Base-by-base conservation (phyloP, 2,329 filamentous ascomycete species). In the Aureobasidium subglaciale region DNA sequence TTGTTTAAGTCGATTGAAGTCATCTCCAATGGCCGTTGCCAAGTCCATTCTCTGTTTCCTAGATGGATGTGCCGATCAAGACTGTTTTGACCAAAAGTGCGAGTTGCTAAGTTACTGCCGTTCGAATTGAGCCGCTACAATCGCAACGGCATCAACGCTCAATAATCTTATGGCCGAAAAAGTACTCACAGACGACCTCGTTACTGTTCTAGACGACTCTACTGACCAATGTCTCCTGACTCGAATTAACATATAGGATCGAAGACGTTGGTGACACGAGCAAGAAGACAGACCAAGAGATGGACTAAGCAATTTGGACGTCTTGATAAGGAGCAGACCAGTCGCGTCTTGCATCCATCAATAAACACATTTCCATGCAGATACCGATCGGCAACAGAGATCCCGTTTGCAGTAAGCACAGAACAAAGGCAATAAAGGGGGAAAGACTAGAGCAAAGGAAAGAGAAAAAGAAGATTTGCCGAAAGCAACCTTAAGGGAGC, bases 1-100 rank as follows among this genome's bases (percentile, higher is more conserved):
- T 38, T 46, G 32, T 46, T 24, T n/a, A 41, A 55, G 40, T 45
- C 32, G 52, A 45, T 24, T 54, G 50, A 54, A 54, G 52, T 55
- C 40, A 55, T 55, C 30, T 46, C 34, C 52, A 55, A 16, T 38
- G 30, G 52, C 40, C 52, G 52, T 55, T 55, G 52, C 52, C 52
- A 55, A 55, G 52, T 54, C 38, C 37, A 42, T 43, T 34, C 20
- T 54, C 11, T 54, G 22, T 54, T 43, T 54, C 50, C 50, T 43
- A 54, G 37, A 54, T 54, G 38, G 50, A 34, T 54, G 18, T 43
- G 38, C 38, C 50, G 50, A 54, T 43, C 50, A 54, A 32, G 50
- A 43, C 37, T 38, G 46, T 50, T 54, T 25, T 34, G 50, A 42
- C 50, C 11, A 43, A 16, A n/a, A 54, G 20, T 18, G 50, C 27